These are phyloP conservation scores for Leishmania tarentolae DNA, from an alignment of 208 protist species.

Conservation along the genomic window DNA sequence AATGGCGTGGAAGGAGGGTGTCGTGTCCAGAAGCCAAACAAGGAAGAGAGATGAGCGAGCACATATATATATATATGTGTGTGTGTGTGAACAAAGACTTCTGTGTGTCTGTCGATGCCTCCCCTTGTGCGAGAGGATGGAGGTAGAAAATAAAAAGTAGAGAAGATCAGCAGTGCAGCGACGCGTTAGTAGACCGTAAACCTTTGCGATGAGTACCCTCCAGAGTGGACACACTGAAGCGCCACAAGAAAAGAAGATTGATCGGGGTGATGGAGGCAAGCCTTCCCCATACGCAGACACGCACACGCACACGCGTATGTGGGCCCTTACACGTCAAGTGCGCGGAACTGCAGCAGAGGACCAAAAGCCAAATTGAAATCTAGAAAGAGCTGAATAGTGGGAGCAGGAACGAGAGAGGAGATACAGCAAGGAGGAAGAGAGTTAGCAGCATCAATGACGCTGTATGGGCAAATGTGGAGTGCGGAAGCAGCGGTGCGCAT, in stretches of 20 bases:
- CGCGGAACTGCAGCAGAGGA: background rate
- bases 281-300: background rate
- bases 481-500: background rate
- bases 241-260: background rate
- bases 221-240: background rate
- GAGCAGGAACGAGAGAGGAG: background rate
- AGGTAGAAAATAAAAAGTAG: background rate
- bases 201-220: background rate
- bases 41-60: background rate
- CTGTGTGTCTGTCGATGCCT: background rate
- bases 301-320: background rate
- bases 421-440: background rate
- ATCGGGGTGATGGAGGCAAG: background rate
- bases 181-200: background rate
- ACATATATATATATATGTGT: constrained; percentile 19
- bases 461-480: background rate
- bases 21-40: background rate
- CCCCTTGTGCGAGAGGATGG: background rate
- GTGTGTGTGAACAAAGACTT: background rate
- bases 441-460: background rate
- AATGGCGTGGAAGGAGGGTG: background rate
- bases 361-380: background rate
- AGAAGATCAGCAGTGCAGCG: background rate
- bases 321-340: background rate
- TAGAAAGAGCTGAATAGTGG: background rate